Conservation (phyloP, 1,284 basidiomycete genomes). For the Leccinum insolens region DNA sequence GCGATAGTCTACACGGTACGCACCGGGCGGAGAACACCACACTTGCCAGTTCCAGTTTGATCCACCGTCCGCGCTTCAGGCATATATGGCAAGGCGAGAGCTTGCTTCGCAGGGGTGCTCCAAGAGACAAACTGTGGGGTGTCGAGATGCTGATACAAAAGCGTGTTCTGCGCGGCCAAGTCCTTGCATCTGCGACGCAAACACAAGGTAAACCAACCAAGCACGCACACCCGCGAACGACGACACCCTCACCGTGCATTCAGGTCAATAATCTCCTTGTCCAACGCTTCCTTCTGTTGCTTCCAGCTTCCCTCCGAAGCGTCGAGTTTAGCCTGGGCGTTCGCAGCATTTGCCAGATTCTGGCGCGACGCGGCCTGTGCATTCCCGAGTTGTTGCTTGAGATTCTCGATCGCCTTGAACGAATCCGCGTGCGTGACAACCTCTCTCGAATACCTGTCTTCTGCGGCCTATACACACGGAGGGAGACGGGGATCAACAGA, state of each 20-base stretch:
- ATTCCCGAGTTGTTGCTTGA: slow-evolving; percentile 50
- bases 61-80: too few species aligned
- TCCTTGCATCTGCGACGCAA: slow-evolving; percentile 63
- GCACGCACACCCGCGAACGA: background rate
- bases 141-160: slow-evolving; percentile 60
- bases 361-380: slow-evolving; percentile 59
- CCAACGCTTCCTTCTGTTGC: slow-evolving; percentile 73
- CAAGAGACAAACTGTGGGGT: too few species aligned
- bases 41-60: too few species aligned
- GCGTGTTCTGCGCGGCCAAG: slow-evolving; percentile 74
- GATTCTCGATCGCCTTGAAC: slow-evolving; percentile 68
- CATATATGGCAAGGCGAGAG: too few species aligned
- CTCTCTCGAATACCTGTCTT: slow-evolving; percentile 80
- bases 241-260: slow-evolving; percentile 57
- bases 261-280: slow-evolving; percentile 77
- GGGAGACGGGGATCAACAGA: background rate
- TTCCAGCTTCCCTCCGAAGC: slow-evolving; percentile 80
- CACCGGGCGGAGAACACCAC: too few species aligned
- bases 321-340: slow-evolving; percentile 70
- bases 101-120: too few species aligned
- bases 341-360: slow-evolving; percentile 63
- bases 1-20: too few species aligned
- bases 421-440: slow-evolving; percentile 84
- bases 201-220: background rate
- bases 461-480: slow-evolving; percentile 58